Base-by-base conservation (phyloP, 2,329 filamentous ascomycete species). In the Colletotrichum lindemuthianum region DNA sequence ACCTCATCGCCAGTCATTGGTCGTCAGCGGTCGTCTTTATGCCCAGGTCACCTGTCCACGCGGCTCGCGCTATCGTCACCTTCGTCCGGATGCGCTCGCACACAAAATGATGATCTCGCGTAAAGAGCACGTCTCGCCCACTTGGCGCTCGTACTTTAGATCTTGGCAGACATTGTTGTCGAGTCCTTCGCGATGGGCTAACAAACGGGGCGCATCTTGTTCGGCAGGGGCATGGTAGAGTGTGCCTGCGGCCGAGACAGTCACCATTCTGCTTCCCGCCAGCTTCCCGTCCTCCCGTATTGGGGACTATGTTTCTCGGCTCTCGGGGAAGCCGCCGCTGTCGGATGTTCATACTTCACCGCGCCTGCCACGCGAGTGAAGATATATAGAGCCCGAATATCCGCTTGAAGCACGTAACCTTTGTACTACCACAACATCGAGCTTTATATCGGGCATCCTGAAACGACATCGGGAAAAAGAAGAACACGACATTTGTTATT, bases 271-370 rank as follows among this genome's bases (percentile, higher is more conserved):
- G 37, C 32, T 43, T 24, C n/a, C 45, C 41, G 47, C 51, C 57
- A 63, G 63, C 40, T 47, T 52, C 63, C 24, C 51, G 47, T 63
- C 63, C 48, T 61, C 58, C 63, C 63, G 58, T 43, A 15, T 48
- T 48, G 34, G 41, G 41, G 9, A 15, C 32, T 51, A 48, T 33
- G 47, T 44, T 36, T 32, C 52, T 12, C 58, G 47, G 37, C 24
- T 48, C 13, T 40, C 37, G 37, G 47, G 33, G 43, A 40, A 34
- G 13, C 41, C 58, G 45, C 15, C 39, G 8, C 9, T 34, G 55
- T 34, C 34, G 45, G 6, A 44, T 8, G 58, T 49, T 41, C 51
- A 33, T 24, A 52, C 63, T 24, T 44, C 6, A 8, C 10, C 36
- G 24, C 36, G 32, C 37, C 24, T 24, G 24, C 24, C 24, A 3